Base-by-base conservation (phyloP, 768 basidiomycete genomes). In the Lentinula sp. region DNA sequence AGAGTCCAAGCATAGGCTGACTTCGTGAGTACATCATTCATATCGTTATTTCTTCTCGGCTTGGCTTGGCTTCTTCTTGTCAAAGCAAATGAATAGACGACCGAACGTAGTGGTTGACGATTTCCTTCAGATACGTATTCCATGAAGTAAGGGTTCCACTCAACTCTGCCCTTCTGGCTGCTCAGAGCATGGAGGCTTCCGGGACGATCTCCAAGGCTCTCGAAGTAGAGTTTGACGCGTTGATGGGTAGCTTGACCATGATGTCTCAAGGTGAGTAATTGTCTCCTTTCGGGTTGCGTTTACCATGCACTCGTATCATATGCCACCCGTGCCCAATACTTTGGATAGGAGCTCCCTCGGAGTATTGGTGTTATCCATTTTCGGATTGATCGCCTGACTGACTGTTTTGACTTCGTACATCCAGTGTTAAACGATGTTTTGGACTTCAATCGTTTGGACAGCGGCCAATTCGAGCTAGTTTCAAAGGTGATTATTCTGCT, bases 381-480 rank as follows among this genome's bases (percentile, higher is more conserved):
- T n/a, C 10, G 36, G 8, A 35, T 33, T 16, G 33, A 16, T 70
- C 85, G 20, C 39, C 28, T 0, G 13, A 46, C 41, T 33, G 18
- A n/a, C n/a, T 42, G 15, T n/a, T 35, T 57, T 23, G 13, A 48
- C n/a, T 48, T 33, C 36, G 18, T 13, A 35, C 33, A 12, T 52
- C 36, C 49, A 84, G 85, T 87, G 6, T 74, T 86, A 41, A 85
- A 87, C 58, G 85, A 86, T 64, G 81, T 86, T 39, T 75, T 87
- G 16, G 85, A 86, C 65, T 85, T 86, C 67, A 84, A 86, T 74
- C 81, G 85, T 48, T 85, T 86, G 85, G 87, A 90, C 66, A 84
- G 84, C 58, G 86, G 86, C 0, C 77, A 83, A 46, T 88, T 92
- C 62, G 84, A 86, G 68, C 81, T 80, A 5, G 70, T 82, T 23